These are phyloP conservation scores for Acanthamoeba royreba DNA, from an alignment of 208 protist species.

Conservation along the genomic window DNA sequence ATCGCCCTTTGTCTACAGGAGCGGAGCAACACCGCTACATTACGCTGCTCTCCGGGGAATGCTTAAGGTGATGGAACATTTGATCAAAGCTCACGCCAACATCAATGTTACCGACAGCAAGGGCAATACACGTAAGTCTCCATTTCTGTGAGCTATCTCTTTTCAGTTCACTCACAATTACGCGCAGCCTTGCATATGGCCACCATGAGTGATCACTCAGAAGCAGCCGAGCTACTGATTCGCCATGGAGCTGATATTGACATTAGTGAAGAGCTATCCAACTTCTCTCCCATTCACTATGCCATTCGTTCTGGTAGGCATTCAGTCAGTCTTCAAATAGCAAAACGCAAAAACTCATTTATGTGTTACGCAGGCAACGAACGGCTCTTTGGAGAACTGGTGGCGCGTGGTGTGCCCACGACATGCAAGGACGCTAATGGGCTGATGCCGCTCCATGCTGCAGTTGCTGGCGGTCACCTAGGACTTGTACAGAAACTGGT, in stretches of 20 bases:
- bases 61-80: neutral
- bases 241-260: neutral
- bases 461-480: neutral
- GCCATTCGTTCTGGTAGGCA: neutral
- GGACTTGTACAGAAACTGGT: neutral
- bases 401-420: neutral
- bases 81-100: neutral
- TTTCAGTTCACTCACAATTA: neutral
- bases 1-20: too few relatives aligned
- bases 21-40: neutral
- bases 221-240: neutral
- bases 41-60: neutral
- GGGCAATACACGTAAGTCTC: neutral
- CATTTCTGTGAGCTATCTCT: neutral
- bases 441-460: neutral
- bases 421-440: conserved; percentile 17
- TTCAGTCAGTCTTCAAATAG: neutral
- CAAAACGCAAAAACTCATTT: neutral
- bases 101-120: neutral
- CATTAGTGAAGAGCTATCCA: neutral
- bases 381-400: neutral
- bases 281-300: neutral
- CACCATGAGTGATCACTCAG: neutral
- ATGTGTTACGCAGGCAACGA: neutral
- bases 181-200: neutral